These are phyloP conservation scores for Cruciata laevipes DNA, from an alignment of 257 asterid species.

Conservation along the genomic window DNA sequence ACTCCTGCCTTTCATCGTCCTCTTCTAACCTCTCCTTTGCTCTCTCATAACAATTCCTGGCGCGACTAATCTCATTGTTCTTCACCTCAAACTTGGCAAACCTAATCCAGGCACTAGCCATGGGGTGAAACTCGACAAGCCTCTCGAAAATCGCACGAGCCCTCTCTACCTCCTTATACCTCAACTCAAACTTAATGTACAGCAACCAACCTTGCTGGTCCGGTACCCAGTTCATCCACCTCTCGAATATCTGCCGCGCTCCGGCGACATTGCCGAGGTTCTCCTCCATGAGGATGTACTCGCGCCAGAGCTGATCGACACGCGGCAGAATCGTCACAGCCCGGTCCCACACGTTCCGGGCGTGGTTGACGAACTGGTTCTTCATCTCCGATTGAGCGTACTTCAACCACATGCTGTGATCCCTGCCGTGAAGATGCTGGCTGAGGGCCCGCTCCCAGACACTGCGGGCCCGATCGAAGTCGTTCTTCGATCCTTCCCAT, in stretches of 20 bases:
- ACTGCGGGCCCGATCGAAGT: constrained; percentile 68
- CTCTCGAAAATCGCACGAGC: neutral
- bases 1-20: too few relatives aligned
- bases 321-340: neutral
- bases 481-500: constrained; percentile 91
- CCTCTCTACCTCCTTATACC: neutral
- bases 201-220: neutral
- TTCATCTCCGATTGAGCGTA: neutral
- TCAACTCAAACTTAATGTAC: neutral
- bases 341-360: neutral
- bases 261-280: neutral
- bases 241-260: neutral
- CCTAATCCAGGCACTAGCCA: neutral
- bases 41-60: neutral
- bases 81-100: neutral
- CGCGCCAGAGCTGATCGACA: neutral
- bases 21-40: neutral
- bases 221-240: neutral
- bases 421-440: constrained; percentile 52
- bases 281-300: neutral
- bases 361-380: neutral
- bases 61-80: neutral
- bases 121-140: neutral
- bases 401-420: constrained; percentile 61
- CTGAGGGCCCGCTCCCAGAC: constrained; percentile 96